phyloP scores from a whole-genome alignment of 179 eudicot species.

The Silene coronaria region DNA sequence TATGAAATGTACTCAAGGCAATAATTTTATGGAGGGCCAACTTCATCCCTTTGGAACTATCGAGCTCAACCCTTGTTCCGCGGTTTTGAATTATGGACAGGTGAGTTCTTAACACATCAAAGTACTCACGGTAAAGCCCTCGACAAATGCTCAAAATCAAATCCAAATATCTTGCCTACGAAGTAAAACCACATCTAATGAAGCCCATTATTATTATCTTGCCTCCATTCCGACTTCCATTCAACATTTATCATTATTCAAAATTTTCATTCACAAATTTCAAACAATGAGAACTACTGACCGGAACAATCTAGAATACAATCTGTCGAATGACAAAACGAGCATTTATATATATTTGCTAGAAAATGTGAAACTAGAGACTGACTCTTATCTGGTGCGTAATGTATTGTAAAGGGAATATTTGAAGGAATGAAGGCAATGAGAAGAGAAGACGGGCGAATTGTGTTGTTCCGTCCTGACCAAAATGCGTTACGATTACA shows the following conservation, averaged over 20 bases:
- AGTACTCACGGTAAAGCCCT: too few relatives aligned
- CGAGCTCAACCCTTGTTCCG: conserved; percentile 36
- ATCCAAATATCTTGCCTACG: too few relatives aligned
- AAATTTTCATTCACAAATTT: too few relatives aligned
- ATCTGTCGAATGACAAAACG: too few relatives aligned
- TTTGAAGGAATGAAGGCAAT: conserved; percentile 37
- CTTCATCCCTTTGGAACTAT: conserved; percentile 30
- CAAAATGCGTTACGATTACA: conserved; percentile 30
- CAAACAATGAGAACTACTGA: too few relatives aligned
- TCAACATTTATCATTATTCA: too few relatives aligned
- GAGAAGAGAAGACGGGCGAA: conserved; percentile 26
- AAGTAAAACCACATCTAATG: too few relatives aligned
- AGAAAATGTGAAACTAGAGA: not conserved
- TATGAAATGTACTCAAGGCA: conserved; percentile 31
- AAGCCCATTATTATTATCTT: too few relatives aligned
- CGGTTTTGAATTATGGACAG: conserved; percentile 39
- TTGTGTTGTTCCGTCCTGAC: conserved; percentile 33
- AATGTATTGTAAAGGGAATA: conserved; percentile 20
- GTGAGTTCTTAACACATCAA: conserved; percentile 14
- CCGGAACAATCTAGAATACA: too few relatives aligned
- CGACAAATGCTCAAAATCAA: too few relatives aligned
- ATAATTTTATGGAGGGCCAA: conserved; percentile 27
- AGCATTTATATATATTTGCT: not conserved
- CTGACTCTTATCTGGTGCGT: conserved; percentile 5
- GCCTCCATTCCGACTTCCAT: too few relatives aligned